Evolutionary conservation across 139 green algal genomes (phyloP).

Genomic region (Nannochloris sp.): DNA sequence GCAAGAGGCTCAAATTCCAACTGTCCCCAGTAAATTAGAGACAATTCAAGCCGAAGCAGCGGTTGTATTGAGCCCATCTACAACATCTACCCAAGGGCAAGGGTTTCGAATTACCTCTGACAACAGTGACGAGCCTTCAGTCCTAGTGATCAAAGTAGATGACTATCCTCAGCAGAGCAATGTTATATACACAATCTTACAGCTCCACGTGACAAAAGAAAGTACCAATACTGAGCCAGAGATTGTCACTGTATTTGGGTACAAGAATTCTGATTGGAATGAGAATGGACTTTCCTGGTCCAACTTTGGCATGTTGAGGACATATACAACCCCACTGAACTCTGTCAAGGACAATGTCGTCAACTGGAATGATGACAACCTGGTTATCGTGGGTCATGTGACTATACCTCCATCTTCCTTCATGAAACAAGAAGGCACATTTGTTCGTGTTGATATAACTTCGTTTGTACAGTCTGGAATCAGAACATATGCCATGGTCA

Average conservation of each 20-base stretch:
- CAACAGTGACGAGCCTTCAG: not conserved
- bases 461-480: not conserved
- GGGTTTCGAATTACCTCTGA: not conserved
- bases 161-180: not conserved
- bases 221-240: not conserved
- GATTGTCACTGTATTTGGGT: not conserved
- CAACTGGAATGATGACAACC: not conserved
- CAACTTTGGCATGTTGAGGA: not conserved
- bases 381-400: not conserved
- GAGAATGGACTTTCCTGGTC: not conserved
- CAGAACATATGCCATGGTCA: not conserved
- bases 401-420: not conserved
- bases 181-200: not conserved
- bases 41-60: not conserved
- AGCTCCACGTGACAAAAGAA: not conserved
- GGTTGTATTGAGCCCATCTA: not conserved
- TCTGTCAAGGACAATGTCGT: not conserved
- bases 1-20: not conserved
- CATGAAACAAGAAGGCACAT: not conserved
- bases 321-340: not conserved
- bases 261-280: not conserved
- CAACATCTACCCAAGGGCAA: not conserved
- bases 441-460: not conserved
- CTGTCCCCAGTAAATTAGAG: not conserved
- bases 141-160: not conserved